Evolutionary conservation across 2,329 filamentous ascomycete genomes (phyloP).

Genomic region (Pochonia chlamydosporia): DNA sequence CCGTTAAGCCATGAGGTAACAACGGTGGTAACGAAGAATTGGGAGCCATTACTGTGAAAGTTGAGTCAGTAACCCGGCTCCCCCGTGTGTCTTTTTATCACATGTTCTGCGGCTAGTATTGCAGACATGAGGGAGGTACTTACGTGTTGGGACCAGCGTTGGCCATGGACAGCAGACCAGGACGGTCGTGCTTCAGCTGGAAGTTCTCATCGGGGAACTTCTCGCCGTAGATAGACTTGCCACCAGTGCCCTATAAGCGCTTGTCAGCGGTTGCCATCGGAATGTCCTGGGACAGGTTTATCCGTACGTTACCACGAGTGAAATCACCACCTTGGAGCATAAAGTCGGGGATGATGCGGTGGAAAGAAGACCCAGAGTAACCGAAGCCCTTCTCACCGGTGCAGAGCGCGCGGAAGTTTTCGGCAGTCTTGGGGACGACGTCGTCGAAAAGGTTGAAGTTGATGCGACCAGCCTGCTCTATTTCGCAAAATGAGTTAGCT

Average conservation of each 20-base stretch:
- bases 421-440: conserved; percentile 78
- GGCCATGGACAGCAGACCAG: conserved; percentile 87
- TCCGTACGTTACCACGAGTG: conserved; percentile 80
- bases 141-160: conserved; percentile 93
- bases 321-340: conserved; percentile 98
- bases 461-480: conserved; percentile 72
- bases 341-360: conserved; percentile 88
- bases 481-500: conserved; percentile 4
- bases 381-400: conserved; percentile 75
- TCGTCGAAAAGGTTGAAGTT: conserved; percentile 85
- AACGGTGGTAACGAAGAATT: conserved; percentile 97
- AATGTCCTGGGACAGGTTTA: neutral
- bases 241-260: conserved; percentile 69
- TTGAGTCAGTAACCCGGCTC: neutral
- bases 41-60: conserved; percentile 76
- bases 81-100: neutral
- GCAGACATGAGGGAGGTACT: conserved; percentile 18
- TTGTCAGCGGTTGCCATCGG: conserved; percentile 11
- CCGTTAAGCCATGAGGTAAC: conserved; percentile 79
- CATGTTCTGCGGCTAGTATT: no score
- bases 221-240: conserved; percentile 91
- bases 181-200: conserved; percentile 62
- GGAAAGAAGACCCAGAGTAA: conserved; percentile 79
- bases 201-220: conserved; percentile 97
- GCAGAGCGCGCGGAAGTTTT: conserved; percentile 83